Conservation (phyloP, 768 basidiomycete genomes). For the Suillus subaureus region DNA sequence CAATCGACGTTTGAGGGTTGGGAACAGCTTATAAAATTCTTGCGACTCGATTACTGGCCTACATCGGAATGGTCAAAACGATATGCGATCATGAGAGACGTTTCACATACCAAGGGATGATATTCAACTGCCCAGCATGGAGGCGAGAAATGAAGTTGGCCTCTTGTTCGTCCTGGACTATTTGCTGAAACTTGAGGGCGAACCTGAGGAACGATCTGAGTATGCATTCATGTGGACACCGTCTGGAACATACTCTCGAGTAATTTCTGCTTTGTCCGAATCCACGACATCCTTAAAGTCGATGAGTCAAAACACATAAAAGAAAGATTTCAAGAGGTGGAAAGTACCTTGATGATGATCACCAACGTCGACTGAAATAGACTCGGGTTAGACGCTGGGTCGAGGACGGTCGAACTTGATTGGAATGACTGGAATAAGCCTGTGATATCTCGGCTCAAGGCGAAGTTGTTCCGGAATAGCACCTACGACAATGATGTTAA, state of each 20-base stretch:
- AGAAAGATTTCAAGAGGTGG: not conserved
- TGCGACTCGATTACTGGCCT: conserved; percentile 62
- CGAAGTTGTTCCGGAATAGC: conserved; percentile 67
- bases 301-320: not conserved
- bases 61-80: not conserved
- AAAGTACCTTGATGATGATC: conserved; percentile 61
- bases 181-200: conserved; percentile 57
- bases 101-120: conserved; percentile 55
- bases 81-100: not conserved
- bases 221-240: not conserved
- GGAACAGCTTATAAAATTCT: conserved; percentile 60
- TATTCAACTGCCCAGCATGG: conserved; percentile 55
- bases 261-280: conserved; percentile 59
- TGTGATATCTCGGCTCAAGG: conserved; percentile 60
- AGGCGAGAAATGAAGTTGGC: conserved; percentile 64
- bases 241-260: conserved; percentile 47
- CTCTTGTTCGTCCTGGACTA: conserved; percentile 61
- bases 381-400: conserved; percentile 58
- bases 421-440: conserved; percentile 67
- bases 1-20: conserved; percentile 45
- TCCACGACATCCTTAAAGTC: conserved; percentile 59
- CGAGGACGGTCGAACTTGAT: conserved; percentile 55
- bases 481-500: conserved; percentile 40
- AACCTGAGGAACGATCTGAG: conserved; percentile 40
- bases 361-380: conserved; percentile 60